Evolutionary conservation across 2,329 filamentous ascomycete genomes (phyloP), one percentile per base, ranked within the genome.

Genomic region (Graphilbum sp.): DNA sequence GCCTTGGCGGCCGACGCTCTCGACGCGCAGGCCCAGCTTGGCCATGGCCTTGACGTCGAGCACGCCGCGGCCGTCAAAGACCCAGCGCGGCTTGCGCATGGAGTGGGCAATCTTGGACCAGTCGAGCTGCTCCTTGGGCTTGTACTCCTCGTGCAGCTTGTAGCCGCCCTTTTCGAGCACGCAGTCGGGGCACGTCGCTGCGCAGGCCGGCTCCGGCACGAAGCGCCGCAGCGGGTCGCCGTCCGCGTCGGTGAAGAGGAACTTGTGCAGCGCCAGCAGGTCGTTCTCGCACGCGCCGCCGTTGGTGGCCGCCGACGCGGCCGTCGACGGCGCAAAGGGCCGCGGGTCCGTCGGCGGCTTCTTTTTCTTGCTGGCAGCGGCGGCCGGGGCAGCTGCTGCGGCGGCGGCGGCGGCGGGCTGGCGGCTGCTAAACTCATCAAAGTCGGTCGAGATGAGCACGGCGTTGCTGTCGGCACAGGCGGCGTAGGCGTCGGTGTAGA

Each of bases 51-150:
- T 52, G 16, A 57, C 58, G 45, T 72, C 63, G 34, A 72, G 60
- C 23, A 70, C 60, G 30, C 66, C 66, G 39, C 64, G 63, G n/a
- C 68, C 68, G 42, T 72, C 67, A 52, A 72, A 72, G 20, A 72
- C 55, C 65, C 66, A 70, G 40, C 61, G 63, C 11, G 68, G 67
- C 53, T 65, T 63, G 35, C 57, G 57, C 66, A 72, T 70, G 44
- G 53, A 51, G 37, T 57, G 50, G 33, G 64, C 56, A 32, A 72
- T 64, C 51, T 55, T 60, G 39, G 54, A 56, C 67, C 68, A 72
- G 54, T 72, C 63, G 16, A 72, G 49, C 29, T 53, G 57, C 50
- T 64, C 63, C 52, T 62, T 66, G 38, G 57, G 45, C 46, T 58
- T 60, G 52, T 64, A 60, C 49, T 64, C 62, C 40, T 47, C 43